These are phyloP conservation scores for Pseudonitzschia pungens DNA, from an alignment of 108 stramenopile genomes.

Conservation along the genomic window DNA sequence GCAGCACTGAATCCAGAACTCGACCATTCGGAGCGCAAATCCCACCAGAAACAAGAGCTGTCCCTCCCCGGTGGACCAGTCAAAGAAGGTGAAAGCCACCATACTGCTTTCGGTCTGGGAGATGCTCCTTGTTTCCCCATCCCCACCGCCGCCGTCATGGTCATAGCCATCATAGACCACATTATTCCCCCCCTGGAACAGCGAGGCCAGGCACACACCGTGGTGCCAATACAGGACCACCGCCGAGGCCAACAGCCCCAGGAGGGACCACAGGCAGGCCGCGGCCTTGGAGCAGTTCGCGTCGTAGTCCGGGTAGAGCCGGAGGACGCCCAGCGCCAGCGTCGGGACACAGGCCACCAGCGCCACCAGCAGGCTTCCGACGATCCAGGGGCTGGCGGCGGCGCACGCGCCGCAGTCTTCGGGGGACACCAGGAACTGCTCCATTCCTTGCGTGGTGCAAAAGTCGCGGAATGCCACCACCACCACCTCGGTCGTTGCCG, in stretches of 20 bases:
- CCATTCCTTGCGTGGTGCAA: constrained; percentile 4
- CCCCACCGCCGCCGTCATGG: no score
- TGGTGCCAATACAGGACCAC: background rate
- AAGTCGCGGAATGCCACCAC: background rate
- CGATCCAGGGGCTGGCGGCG: background rate
- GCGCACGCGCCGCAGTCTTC: background rate
- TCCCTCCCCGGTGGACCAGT: constrained; percentile 23
- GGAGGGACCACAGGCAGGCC: background rate
- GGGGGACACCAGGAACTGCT: constrained; percentile 9
- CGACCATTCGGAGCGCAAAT: constrained; percentile 16
- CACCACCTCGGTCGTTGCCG: no score
- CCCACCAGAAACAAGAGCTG: constrained; percentile 17
- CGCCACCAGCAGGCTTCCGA: background rate
- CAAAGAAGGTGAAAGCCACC: constrained; percentile 9
- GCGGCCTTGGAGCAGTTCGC: background rate
- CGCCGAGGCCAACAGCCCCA: background rate
- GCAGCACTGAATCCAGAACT: constrained; percentile 23
- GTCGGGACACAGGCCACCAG: background rate
- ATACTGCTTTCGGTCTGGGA: background rate
- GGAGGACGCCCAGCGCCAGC: background rate
- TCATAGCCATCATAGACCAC: background rate
- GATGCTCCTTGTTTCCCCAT: background rate
- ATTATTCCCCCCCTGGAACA: background rate
- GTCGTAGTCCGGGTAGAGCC: constrained; percentile 9
- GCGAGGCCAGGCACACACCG: background rate